Evolutionary conservation across 106 monocot species (phyloP).

Genomic region (Allium fistulosum): DNA sequence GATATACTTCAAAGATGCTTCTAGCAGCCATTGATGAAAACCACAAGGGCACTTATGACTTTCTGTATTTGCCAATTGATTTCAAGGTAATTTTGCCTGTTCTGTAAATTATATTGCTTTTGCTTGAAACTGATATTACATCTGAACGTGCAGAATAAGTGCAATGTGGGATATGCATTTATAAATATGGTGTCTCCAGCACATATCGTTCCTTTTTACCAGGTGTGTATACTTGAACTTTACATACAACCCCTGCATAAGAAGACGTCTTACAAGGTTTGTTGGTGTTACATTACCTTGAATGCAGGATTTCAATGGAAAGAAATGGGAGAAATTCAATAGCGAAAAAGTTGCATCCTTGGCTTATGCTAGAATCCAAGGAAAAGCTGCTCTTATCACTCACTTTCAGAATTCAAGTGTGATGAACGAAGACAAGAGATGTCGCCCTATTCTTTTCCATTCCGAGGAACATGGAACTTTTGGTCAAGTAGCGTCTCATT

Average conservation of each 20-base stretch:
- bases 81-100: constrained; percentile 54
- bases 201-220: constrained; percentile 65
- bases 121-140: background rate
- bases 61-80: constrained; percentile 87
- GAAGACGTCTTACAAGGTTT: background rate
- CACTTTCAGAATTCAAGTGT: background rate
- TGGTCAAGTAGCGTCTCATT: background rate
- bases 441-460: background rate
- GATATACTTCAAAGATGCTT: constrained; percentile 91
- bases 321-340: background rate
- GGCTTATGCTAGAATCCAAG: constrained; percentile 1
- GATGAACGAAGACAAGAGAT: background rate
- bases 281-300: no score
- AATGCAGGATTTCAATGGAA: background rate
- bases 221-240: constrained; percentile 24
- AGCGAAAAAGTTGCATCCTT: background rate
- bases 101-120: background rate
- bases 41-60: constrained; percentile 73
- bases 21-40: constrained; percentile 74
- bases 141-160: constrained; percentile 51
- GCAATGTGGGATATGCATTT: constrained; percentile 92
- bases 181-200: constrained; percentile 69
- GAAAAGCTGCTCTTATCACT: background rate
- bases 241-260: background rate
- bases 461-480: background rate